Evolutionary conservation across 2,329 filamentous ascomycete genomes (phyloP), one percentile per base, ranked within the genome.

Genomic region (Talaromyces sp.): DNA sequence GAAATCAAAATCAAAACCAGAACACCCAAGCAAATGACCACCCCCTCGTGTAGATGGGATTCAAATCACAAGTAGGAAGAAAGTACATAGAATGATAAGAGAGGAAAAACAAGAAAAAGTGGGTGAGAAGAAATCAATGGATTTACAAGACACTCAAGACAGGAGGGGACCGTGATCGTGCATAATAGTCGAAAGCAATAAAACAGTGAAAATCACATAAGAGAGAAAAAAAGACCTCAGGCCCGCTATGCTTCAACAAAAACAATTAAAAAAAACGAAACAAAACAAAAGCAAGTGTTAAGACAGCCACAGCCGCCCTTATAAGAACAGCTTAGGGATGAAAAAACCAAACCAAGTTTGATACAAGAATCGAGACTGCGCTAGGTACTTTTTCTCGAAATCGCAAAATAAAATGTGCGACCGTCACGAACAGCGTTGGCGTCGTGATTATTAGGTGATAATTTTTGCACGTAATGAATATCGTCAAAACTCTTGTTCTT

Each of bases 221-320:
- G 22, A 53, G 58, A 60, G 66, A 61, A 63, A 44, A 65, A 65
- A 65, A 64, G 65, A 65, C 72, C 62, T 69, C 64, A 61, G 72
- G 70, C 72, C 74, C 72, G 72, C 73, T 74, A 75, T 75, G 72
- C 72, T 73, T 70, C 66, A 66, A 64, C 64, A 66, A 63, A 59
- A 64, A 13, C 32, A 63, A 66, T 22, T 32, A 4, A 36, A 13
- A 65, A 65, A 67, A 64, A 65, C 61, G 56, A 69, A 66, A 68
- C 62, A 62, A 64, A 63, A 72, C 64, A 62, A 64, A 60, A 64
- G 54, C 56, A 61, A 10, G 58, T 62, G 60, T 36, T 53, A 53
- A 53, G 49, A 53, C 49, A 53, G 19, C 49, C 49, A 32, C 25
- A 53, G 49, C 49, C 17, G 27, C 11, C 49, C 25, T 19, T 53